Evolutionary conservation across 78 protist species (phyloP), one percentile per base, ranked within the genome.

Genomic region (Speleostelium caveatum): DNA sequence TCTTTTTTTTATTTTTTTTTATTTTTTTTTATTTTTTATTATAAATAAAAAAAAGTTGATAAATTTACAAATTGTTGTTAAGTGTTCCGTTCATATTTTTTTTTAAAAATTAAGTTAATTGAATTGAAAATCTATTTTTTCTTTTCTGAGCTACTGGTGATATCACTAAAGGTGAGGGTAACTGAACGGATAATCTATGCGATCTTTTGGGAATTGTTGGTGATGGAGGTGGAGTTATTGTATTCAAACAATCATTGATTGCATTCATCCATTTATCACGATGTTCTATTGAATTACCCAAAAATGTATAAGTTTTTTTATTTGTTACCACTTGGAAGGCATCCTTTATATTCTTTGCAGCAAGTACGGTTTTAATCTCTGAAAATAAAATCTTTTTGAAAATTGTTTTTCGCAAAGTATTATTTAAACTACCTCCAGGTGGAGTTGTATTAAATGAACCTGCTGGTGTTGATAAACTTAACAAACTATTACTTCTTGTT

Each of bases 291-390:
- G 77, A 59, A 8, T 61, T 36, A 26, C 79, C 91, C 2, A 83
- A 77, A 69, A 83, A 83, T 6, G 91, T 83, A 42, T 83, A 83
- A 38, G 69, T 79, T 45, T 83, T 83, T n/a, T 83, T 83, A 0
- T 60, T 51, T 38, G 91, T 60, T 2, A 83, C 91, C 3, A 83
- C 79, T 83, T 83, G 91, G 91, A 83, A 83, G 28, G 91, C 56
- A 33, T 83, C 79, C 59, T 83, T 67, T 32, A 83, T 69, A 45
- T 83, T 83, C 33, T 83, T 83, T 68, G 69, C 41, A 4, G 62
- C 42, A 19, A 79, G 69, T 22, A 83, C 53, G 16, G 91, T 73
- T 45, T 83, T 83, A 2, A 83, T 55, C 49, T 83, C 91, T 12
- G 91, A 71, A 62, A 83, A 83, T 12, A 35, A n/a, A 32, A 83